phyloP scores from a whole-genome alignment of 2,329 filamentous ascomycete species.

The Aspergillus quadrilineatus region DNA sequence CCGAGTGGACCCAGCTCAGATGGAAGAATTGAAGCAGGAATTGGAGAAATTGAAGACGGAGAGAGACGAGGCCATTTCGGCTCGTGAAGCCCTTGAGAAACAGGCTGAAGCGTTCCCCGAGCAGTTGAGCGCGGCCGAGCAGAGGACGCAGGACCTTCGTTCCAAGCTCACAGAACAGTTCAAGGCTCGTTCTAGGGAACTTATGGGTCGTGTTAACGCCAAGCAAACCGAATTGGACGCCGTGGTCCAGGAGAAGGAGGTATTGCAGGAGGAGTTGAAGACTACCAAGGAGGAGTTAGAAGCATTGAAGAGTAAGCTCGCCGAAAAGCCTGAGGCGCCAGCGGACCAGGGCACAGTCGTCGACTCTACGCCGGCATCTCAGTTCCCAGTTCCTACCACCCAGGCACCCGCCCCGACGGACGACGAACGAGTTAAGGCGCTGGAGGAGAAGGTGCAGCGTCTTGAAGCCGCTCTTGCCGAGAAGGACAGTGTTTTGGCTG shows the following conservation, averaged over 20 bases:
- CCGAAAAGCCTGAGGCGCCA: conserved; percentile 39
- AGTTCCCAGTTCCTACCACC: conserved; percentile 31
- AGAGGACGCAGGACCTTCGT: conserved; percentile 52
- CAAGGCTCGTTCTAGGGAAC: conserved; percentile 60
- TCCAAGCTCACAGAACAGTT: conserved; percentile 49
- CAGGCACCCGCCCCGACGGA: conserved; percentile 31
- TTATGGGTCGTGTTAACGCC: conserved; percentile 62
- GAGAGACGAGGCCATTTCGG: conserved; percentile 62
- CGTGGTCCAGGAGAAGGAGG: conserved; percentile 62
- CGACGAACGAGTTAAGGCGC: conserved; percentile 58
- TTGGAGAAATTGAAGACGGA: conserved; percentile 67
- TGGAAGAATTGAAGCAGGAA: conserved; percentile 82
- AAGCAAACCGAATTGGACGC: conserved; percentile 51
- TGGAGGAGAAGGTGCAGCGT: conserved; percentile 60
- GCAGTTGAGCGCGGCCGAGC: conserved; percentile 48
- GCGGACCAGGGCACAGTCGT: conserved; percentile 51
- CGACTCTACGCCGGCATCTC: conserved; percentile 32
- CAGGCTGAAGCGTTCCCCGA: conserved; percentile 51
- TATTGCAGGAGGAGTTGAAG: conserved; percentile 67
- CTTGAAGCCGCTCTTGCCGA: conserved; percentile 54
- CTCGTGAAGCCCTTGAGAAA: conserved; percentile 52
- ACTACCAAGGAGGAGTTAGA: conserved; percentile 60
- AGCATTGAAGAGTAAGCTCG: conserved; percentile 52
- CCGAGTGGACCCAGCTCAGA: conserved; percentile 86
- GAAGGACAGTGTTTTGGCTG: conserved; percentile 46